Evolutionary conservation across 495 filamentous ascomycete species (phyloP), one percentile per base, ranked within the genome.

Genomic region (Trichodelitschia bisporula): DNA sequence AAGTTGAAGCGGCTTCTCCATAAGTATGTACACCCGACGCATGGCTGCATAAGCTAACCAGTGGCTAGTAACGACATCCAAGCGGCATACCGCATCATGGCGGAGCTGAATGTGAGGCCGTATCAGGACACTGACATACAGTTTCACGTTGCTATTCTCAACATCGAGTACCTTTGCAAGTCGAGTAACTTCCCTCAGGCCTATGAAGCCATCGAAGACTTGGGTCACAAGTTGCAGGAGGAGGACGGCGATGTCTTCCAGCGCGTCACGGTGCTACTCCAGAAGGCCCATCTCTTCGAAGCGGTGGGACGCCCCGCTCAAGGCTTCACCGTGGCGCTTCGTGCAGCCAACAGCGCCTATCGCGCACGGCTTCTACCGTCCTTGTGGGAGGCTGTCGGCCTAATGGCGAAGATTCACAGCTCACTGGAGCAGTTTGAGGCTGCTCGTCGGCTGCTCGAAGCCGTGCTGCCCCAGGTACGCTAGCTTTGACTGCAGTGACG

Each of bases 291-390:
- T 8, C 59, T 92, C 8, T 70, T 80, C 37, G 63, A 67, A 29
- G 60, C 60, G 17, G 9, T 10, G 43, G 61, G 61, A 33, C 75
- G 74, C 12, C 68, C 72, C 3, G 66, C 82, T 0, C 72, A 71
- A 38, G 86, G 76, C 1, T 86, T 93, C 44, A 79, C 74, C 3
- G 57, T 90, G 12, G 72, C 71, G 13, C 58, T 93, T 42, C 62
- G 77, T 14, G 86, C 83, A 2, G 76, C 77, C 2, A 71, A 58
- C 43, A 68, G 78, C 19, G 71, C 80, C 1, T 67, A 73, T 58
- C 61, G 71, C 23, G 64, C 75, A 1, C 58, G 69, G 4, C 53
- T 92, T 11, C 53, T 90, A 13, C 62, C 74, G 2, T 61, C 60
- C 19, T 58, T 93, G 12, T 90, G 82, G 69, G 66, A 72, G 37